phyloP scores from a whole-genome alignment of 164 flowering plant species.

The Vitis rupestris region DNA sequence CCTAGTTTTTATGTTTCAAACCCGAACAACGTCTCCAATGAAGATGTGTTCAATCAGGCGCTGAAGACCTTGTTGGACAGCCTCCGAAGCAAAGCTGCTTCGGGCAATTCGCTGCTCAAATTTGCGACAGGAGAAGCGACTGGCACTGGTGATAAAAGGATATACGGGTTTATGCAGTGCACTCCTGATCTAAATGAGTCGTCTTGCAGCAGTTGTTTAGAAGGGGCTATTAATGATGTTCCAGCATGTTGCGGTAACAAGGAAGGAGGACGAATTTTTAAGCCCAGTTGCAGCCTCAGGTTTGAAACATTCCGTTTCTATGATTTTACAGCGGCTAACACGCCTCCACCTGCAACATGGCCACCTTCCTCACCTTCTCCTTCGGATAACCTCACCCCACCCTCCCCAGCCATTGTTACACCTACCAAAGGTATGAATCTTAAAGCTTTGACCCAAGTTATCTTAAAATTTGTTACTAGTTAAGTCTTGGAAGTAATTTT shows the following conservation, averaged over 20 bases:
- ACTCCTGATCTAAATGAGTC: neutral
- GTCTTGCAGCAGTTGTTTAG: neutral
- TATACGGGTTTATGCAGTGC: conserved; percentile 8
- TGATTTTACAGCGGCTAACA: neutral
- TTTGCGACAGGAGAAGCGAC: neutral
- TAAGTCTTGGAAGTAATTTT: no score
- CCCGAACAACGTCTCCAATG: neutral
- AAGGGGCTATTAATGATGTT: neutral
- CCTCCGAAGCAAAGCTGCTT: conserved; percentile 8
- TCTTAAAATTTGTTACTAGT: no score
- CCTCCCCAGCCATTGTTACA: no score
- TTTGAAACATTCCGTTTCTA: conserved; percentile 16
- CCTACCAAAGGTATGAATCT: no score
- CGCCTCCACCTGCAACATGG: neutral
- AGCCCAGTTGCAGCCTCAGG: conserved; percentile 19
- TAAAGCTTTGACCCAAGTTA: no score
- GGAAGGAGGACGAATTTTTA: conserved; percentile 11
- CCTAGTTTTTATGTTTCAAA: neutral
- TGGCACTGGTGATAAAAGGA: neutral
- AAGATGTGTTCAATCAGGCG: neutral
- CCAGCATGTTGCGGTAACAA: conserved; percentile 2
- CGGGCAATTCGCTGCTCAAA: conserved; percentile 1
- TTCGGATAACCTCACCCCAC: no score
- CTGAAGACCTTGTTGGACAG: neutral
- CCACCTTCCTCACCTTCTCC: neutral